A percentile compares a stretch with the other conserved stretches of the same genome.
Evolutionary conservation across 495 filamentous ascomycete genomes (phyloP).

Genomic region (Daldinia caldariorum): DNA sequence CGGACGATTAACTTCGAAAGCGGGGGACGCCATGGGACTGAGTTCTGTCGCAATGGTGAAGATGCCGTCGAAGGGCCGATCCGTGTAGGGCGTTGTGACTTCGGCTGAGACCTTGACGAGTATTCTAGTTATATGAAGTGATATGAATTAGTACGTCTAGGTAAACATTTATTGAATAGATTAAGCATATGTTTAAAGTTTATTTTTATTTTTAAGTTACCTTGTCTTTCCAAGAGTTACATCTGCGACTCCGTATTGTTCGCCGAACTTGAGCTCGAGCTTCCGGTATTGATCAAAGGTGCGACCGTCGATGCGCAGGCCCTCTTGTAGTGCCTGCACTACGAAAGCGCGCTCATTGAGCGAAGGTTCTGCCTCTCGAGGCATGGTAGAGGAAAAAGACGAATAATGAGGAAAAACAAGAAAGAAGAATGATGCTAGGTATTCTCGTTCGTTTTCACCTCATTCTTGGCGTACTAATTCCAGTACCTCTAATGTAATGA

Average conservation of each 20-base stretch:
- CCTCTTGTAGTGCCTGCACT: slow-evolving; percentile 76
- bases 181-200: not conserved
- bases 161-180: not conserved
- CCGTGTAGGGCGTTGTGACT: slow-evolving; percentile 81
- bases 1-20: slow-evolving; percentile 85
- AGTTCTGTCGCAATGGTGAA: slow-evolving; percentile 93
- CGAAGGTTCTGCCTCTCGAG: slow-evolving; percentile 87
- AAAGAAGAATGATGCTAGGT: slow-evolving; percentile 4
- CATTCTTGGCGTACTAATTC: slow-evolving; percentile 25
- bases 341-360: slow-evolving; percentile 80
- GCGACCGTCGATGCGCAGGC: slow-evolving; percentile 84
- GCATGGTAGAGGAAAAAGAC: slow-evolving; percentile 65
- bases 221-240: slow-evolving; percentile 90
- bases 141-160: too few relatives aligned
- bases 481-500: slow-evolving; percentile 13
- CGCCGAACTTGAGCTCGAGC: slow-evolving; percentile 81
- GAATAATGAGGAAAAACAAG: slow-evolving; percentile 6
- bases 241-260: slow-evolving; percentile 91
- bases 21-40: slow-evolving; percentile 89
- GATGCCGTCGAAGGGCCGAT: slow-evolving; percentile 92
- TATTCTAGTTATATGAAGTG: slow-evolving; percentile 66
- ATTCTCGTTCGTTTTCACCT: slow-evolving; percentile 24
- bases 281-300: slow-evolving; percentile 78
- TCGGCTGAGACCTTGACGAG: slow-evolving; percentile 87
- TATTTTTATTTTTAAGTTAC: slow-evolving; percentile 59